These are phyloP conservation scores for Aspergillus sojae DNA, from an alignment of 2,329 filamentous ascomycete genomes.

Conservation along the genomic window DNA sequence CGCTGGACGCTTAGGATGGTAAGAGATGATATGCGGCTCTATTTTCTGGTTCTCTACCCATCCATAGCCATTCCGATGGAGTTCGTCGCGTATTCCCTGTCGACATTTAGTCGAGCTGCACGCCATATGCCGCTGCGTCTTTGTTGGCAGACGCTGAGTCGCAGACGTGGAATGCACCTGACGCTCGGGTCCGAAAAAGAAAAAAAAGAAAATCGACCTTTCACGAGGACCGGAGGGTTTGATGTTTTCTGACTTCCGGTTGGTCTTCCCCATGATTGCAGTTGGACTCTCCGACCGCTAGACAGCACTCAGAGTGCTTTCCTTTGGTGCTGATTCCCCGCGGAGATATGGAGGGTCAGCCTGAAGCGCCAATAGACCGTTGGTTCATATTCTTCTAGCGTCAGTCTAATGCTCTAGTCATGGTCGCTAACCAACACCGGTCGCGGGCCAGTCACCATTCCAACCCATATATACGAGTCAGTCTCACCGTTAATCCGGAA, in stretches of 20 bases:
- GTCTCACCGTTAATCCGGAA: neutral
- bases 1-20: neutral
- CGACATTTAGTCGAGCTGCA: neutral
- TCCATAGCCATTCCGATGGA: neutral
- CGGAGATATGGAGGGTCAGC: neutral
- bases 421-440: neutral
- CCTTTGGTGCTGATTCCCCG: neutral
- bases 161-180: slow-evolving; percentile 4
- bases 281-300: neutral
- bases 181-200: neutral
- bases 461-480: neutral
- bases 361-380: neutral
- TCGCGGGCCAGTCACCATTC: neutral
- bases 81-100: neutral
- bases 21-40: slow-evolving; percentile 1
- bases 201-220: neutral
- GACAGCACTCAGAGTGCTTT: neutral
- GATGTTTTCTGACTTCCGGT: neutral
- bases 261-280: neutral
- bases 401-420: neutral
- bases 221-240: neutral
- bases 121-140: neutral
- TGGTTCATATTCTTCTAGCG: neutral
- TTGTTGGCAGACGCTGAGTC: slow-evolving; percentile 9
- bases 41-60: too few species aligned